phyloP scores from a whole-genome alignment of 2,329 filamentous ascomycete genomes.

The Aspergillus luchuensis region DNA sequence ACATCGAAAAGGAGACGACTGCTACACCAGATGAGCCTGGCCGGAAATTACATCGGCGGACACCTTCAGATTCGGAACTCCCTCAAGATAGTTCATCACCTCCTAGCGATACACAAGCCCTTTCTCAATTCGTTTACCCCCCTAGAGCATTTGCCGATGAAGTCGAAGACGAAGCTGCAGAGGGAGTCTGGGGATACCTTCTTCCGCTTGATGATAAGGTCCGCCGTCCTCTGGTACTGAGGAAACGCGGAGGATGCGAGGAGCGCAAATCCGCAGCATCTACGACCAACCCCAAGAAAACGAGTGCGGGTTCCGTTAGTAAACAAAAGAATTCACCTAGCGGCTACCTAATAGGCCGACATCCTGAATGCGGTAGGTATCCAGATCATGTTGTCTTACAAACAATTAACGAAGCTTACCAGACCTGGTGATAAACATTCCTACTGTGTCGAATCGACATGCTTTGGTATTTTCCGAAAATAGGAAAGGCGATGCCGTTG shows the following conservation, averaged over 20 bases:
- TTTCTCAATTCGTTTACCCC: conserved; percentile 78
- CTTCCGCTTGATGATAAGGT: conserved; percentile 75
- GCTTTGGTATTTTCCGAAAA: conserved; percentile 59
- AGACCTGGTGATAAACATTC: conserved; percentile 74
- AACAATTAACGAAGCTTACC: conserved; percentile 21
- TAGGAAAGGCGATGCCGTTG: conserved; percentile 60
- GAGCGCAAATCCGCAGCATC: conserved; percentile 42
- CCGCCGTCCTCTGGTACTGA: conserved; percentile 71
- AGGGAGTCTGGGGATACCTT: conserved; percentile 95
- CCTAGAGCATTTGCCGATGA: conserved; percentile 74
- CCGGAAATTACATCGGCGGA: conserved; percentile 48
- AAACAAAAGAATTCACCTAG: conserved; percentile 64
- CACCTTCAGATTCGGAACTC: conserved; percentile 43
- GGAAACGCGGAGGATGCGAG: conserved; percentile 71
- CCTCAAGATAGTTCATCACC: conserved; percentile 59
- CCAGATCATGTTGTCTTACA: background rate
- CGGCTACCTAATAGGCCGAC: conserved; percentile 88
- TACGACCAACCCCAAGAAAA: conserved; percentile 42
- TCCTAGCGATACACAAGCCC: conserved; percentile 73
- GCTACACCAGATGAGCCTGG: conserved; percentile 67
- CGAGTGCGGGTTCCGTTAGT: conserved; percentile 59
- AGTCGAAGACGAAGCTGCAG: conserved; percentile 77
- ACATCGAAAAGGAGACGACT: conserved; percentile 66
- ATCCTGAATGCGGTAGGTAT: conserved; percentile 84
- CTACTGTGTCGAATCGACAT: conserved; percentile 80